Conservation (phyloP, 2,329 filamentous ascomycete genomes). For the Tolypocladium nubicola region DNA sequence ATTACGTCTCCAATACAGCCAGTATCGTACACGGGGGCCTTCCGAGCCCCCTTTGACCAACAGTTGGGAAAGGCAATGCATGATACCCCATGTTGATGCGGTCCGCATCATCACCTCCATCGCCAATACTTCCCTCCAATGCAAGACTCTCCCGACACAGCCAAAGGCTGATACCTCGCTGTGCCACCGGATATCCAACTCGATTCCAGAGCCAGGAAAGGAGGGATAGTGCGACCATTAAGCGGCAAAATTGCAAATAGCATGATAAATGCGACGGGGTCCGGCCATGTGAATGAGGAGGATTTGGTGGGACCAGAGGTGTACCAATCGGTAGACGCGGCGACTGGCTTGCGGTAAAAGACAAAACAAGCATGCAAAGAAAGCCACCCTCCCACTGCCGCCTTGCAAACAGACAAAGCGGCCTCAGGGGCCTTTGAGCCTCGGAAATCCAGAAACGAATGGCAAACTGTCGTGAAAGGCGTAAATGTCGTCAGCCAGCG, state of each 20-base stretch:
- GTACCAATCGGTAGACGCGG: conserved; percentile 12
- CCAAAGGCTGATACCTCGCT: background rate
- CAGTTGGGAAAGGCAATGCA: background rate
- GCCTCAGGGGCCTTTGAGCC: background rate
- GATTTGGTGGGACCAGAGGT: conserved; percentile 7
- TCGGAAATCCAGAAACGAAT: background rate
- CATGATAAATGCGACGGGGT: background rate
- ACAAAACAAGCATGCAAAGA: background rate
- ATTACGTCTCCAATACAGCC: conserved; percentile 9
- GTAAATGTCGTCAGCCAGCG: background rate
- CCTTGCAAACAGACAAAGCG: background rate
- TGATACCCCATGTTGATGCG: background rate
- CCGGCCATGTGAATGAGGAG: background rate
- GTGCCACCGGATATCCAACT: background rate
- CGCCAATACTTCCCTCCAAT: background rate
- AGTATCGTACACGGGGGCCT: conserved; percentile 10
- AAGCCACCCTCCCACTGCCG: background rate
- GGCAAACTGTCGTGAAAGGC: background rate
- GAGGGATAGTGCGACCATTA: background rate
- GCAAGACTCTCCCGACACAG: background rate
- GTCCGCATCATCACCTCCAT: background rate
- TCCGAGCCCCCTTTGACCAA: background rate
- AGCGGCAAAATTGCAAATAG: conserved; percentile 3
- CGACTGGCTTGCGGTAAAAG: background rate
- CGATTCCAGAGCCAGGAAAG: background rate